Evolutionary conservation across 2,329 filamentous ascomycete species (phyloP), one percentile per base, ranked within the genome.

Genomic region (Fusarium compactum): DNA sequence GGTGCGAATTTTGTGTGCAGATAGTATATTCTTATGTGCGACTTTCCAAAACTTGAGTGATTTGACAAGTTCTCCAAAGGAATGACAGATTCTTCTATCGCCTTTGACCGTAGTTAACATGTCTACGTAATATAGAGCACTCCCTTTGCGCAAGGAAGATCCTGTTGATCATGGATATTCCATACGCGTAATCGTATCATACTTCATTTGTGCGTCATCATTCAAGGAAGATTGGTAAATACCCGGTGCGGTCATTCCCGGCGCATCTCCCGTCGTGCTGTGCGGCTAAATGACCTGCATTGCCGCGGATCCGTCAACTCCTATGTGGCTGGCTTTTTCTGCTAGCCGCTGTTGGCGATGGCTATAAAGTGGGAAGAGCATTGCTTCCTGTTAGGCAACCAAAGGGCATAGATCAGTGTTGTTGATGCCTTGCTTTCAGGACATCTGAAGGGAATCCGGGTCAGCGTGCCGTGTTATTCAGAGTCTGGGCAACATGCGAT

Each of bases 261-360:
- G 32, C 3, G n/a, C 20, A 29, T 53, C 32, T 9, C 34, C 50
- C 38, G 50, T 25, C 50, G 22, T 53, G 18, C 15, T 53, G 22
- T 40, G 38, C 38, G 50, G 50, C 50, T 53, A 53, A 41, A 53
- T 43, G 32, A 11, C 50, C 34, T 6, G 50, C 50, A 53, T 53
- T n/a, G 14, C 50, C 50, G n/a, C 34, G 34, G 14, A 53, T 43
- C 32, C 50, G 14, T 53, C 5, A 41, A 34, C n/a, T 29, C 29
- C 14, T 20, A 18, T 4, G 5, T 18, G 22, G 14, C n/a, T 53
- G 1, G 5, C 16, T 14, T 53, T 25, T 12, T 9, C 50, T 3
- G 3, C 50, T 29, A 25, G 5, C 50, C 50, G 50, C 34, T 15
- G 6, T 27, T 53, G 34, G 24, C 50, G 50, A 38, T 15, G 8